A percentile compares a stretch with the other conserved stretches of the same genome.
phyloP scores from a whole-genome alignment of 2,329 filamentous ascomycete species.

The Madurella fahalii region DNA sequence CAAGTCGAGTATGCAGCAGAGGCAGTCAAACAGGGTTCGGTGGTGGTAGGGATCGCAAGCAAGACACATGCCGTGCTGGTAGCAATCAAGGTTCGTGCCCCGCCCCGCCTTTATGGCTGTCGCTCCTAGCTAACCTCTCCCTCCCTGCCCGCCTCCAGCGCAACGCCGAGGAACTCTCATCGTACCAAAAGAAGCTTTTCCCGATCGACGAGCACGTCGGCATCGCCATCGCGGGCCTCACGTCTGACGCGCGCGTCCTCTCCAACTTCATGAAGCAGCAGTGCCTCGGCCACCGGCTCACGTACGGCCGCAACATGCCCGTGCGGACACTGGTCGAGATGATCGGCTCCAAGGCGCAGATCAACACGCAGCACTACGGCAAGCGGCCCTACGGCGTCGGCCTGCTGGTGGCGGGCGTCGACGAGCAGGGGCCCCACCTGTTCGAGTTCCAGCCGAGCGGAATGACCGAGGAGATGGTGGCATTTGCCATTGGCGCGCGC shows the following conservation, averaged over 20 bases:
- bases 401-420: slow-evolving; percentile 85
- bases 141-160: slow-evolving; percentile 51
- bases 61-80: slow-evolving; percentile 97
- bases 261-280: slow-evolving; percentile 99
- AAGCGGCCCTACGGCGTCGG: slow-evolving; percentile 95
- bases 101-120: slow-evolving; percentile 9
- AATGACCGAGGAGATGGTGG: slow-evolving; percentile 95
- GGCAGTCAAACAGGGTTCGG: slow-evolving; percentile 97
- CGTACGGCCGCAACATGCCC: slow-evolving; percentile 90
- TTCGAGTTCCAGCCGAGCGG: slow-evolving; percentile 98
- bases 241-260: slow-evolving; percentile 95
- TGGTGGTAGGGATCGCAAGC: slow-evolving; percentile 94
- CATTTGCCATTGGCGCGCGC: slow-evolving; percentile 91
- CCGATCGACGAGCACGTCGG: slow-evolving; percentile 92
- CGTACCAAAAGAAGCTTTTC: slow-evolving; percentile 99
- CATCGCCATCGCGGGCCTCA: slow-evolving; percentile 92
- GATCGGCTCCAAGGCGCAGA: slow-evolving; percentile 94
- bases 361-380: slow-evolving; percentile 96
- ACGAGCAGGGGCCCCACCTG: slow-evolving; percentile 89
- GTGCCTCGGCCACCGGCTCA: slow-evolving; percentile 90
- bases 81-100: slow-evolving; percentile 76
- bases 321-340: slow-evolving; percentile 83
- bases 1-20: slow-evolving; percentile 99
- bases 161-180: slow-evolving; percentile 98
- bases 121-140: slow-evolving; percentile 12